Conservation (phyloP, 1,284 basidiomycete species). For the Bjerkandera adusta region DNA sequence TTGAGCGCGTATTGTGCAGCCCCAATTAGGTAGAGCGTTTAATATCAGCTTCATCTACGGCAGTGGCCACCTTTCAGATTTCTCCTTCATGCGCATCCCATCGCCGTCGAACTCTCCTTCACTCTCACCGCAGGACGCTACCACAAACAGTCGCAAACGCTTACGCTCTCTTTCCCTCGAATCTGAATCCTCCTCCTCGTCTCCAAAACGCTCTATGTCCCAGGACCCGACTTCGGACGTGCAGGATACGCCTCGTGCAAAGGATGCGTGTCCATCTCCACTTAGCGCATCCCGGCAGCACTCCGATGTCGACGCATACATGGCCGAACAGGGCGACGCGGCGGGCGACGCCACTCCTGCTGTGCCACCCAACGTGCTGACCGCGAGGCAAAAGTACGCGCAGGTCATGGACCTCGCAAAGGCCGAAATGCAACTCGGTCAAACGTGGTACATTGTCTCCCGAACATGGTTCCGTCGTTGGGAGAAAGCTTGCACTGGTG, state of each 20-base stretch:
- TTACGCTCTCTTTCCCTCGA: slow-evolving; percentile 50
- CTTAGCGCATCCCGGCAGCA: no score
- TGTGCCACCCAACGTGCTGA: slow-evolving; percentile 6
- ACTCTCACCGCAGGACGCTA: slow-evolving; percentile 23
- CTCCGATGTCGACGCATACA: slow-evolving; percentile 61
- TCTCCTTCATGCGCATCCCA: slow-evolving; percentile 33
- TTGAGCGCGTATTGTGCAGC: no score
- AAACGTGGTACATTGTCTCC: slow-evolving; percentile 79
- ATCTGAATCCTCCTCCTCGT: slow-evolving; percentile 56
- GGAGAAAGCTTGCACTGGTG: slow-evolving; percentile 66
- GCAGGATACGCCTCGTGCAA: slow-evolving; percentile 39
- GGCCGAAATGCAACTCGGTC: slow-evolving; percentile 36
- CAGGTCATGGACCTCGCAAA: slow-evolving; percentile 47
- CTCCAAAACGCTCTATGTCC: slow-evolving; percentile 68
- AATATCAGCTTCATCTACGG: slow-evolving; percentile 2
- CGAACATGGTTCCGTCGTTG: slow-evolving; percentile 73
- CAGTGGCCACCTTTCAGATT: slow-evolving; percentile 19
- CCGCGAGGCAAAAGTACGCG: slow-evolving; percentile 13
- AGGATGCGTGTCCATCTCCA: no score
- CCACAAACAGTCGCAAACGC: slow-evolving; percentile 41
- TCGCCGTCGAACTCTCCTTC: slow-evolving; percentile 28
- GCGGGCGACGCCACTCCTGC: slow-evolving; percentile 23
- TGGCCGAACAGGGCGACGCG: slow-evolving; percentile 62
- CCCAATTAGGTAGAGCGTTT: no score
- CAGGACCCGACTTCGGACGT: slow-evolving; percentile 48